A percentile compares a stretch with the other conserved stretches of the same genome.
Conservation (phyloP, 1,139 yeast genomes). For the Protomyces macrosporus region DNA sequence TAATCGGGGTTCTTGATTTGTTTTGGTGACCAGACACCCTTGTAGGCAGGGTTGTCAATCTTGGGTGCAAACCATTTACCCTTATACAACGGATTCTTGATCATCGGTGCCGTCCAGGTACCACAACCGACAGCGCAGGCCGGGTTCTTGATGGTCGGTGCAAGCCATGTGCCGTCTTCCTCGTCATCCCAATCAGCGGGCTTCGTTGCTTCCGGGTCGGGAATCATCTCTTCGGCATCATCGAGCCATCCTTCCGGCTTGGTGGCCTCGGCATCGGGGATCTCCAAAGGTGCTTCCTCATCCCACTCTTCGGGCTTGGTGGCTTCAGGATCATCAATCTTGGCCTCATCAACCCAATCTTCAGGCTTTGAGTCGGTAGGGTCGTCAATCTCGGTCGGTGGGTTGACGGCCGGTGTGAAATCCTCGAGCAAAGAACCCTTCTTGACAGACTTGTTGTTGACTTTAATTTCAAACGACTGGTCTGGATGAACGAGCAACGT, state of each 20-base stretch:
- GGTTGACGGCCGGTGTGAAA: constrained; percentile 60
- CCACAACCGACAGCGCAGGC: constrained; percentile 66
- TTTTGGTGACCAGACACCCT: constrained; percentile 75
- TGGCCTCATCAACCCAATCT: constrained; percentile 69
- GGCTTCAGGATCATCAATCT: constrained; percentile 62
- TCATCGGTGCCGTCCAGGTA: constrained; percentile 56
- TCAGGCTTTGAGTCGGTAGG: constrained; percentile 60
- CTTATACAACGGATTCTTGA: constrained; percentile 62
- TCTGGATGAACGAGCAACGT: constrained; percentile 63
- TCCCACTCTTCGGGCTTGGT: constrained; percentile 80
- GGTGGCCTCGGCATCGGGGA: constrained; percentile 59
- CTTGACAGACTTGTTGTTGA: constrained; percentile 68
- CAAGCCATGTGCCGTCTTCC: constrained; percentile 78
- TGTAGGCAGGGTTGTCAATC: constrained; percentile 66
- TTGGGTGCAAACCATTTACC: constrained; percentile 74
- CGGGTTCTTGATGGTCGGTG: constrained; percentile 68
- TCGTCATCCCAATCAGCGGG: constrained; percentile 84
- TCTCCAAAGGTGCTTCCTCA: constrained; percentile 53
- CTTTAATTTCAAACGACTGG: constrained; percentile 69
- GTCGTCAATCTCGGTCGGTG: constrained; percentile 61
- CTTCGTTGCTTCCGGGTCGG: constrained; percentile 58
- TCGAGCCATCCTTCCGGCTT: constrained; percentile 83
- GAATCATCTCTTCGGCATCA: constrained; percentile 50
- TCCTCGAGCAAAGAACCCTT: constrained; percentile 62
- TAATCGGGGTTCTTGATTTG: constrained; percentile 63